Evolutionary conservation across 495 filamentous ascomycete species (phyloP), one percentile per base, ranked within the genome.

Genomic region (Aspergillus funiculosus): DNA sequence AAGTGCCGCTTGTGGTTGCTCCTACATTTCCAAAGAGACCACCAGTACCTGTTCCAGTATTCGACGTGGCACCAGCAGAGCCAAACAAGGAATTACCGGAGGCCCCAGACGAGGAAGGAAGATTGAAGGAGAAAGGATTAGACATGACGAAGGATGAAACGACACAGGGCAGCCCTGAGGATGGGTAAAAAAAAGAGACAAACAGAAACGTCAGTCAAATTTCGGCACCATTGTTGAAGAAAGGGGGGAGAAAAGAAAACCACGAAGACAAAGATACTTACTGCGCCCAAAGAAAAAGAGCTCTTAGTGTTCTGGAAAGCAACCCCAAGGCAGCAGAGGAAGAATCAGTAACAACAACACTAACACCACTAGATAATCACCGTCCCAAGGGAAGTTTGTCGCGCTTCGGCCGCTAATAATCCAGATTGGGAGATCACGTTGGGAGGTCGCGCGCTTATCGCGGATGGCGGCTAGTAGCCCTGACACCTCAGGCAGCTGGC

Each of bases 11-110:
- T 25, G 68, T 54, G 36, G 63, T 50, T 55, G 62, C 67, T 59
- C 65, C 68, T 57, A 64, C 60, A 58, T 71, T 73, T 41, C 70
- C 70, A 57, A 73, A 73, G 25, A 73, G 50, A 32, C 58, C 56
- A 41, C 58, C 59, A n/a, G n/a, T n/a, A 19, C 61, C 46, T n/a
- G 66, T 52, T 18, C 54, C 54, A 20, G 60, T 43, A 43, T 56
- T 60, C 22, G 64, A 50, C 26, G 49, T 41, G 15, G 51, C 31
- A 32, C 57, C 62, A 22, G 61, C 59, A 31, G 67, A 61, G 5
- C 72, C 69, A 46, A 76, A 76, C 4, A 71, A 46, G 26, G 59
- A 43, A 26, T 63, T 60, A 27, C 54, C 52, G 34, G 72, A 54
- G 5, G 49, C 52, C 30, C 64, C 69, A 28, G 56, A 62, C 13